phyloP scores from a whole-genome alignment of 768 basidiomycete genomes.

The Sporobolomyces phaffii region DNA sequence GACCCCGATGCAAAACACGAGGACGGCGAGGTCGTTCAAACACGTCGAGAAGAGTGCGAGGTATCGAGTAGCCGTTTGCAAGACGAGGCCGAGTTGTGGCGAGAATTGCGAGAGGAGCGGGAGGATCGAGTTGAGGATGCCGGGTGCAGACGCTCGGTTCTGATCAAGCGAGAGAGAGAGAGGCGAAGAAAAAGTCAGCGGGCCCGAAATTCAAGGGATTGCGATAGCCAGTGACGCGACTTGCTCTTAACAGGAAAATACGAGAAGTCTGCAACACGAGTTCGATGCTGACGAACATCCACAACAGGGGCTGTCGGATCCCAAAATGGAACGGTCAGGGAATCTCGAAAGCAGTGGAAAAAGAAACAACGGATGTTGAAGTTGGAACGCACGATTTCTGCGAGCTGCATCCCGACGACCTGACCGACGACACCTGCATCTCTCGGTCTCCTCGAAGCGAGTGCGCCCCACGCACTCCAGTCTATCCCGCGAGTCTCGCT shows the following conservation, averaged over 20 bases:
- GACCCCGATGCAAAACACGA: constrained; percentile 39
- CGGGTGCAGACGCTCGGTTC: constrained; percentile 37
- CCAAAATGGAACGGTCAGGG: not conserved
- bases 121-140: constrained; percentile 37
- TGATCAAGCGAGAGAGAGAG: constrained; percentile 15
- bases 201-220: too few species aligned
- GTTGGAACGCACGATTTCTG: too few species aligned
- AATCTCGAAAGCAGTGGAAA: too few species aligned
- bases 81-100: constrained; percentile 33
- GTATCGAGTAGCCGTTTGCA: constrained; percentile 38
- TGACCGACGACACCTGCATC: constrained; percentile 7
- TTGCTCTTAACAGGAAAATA: constrained; percentile 40
- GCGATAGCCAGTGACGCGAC: not conserved
- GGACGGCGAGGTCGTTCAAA: constrained; percentile 42
- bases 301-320: constrained; percentile 34
- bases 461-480: constrained; percentile 39
- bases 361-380: too few species aligned
- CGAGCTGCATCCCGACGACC: constrained; percentile 18
- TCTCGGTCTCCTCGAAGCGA: constrained; percentile 10
- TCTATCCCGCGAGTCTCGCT: constrained; percentile 28
- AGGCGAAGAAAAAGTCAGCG: not conserved
- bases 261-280: constrained; percentile 41
- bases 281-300: constrained; percentile 42
- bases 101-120: constrained; percentile 40
- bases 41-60: constrained; percentile 37